These are phyloP conservation scores for Cryphonectria radicalis DNA, from an alignment of 2,329 filamentous ascomycete genomes.

Conservation along the genomic window DNA sequence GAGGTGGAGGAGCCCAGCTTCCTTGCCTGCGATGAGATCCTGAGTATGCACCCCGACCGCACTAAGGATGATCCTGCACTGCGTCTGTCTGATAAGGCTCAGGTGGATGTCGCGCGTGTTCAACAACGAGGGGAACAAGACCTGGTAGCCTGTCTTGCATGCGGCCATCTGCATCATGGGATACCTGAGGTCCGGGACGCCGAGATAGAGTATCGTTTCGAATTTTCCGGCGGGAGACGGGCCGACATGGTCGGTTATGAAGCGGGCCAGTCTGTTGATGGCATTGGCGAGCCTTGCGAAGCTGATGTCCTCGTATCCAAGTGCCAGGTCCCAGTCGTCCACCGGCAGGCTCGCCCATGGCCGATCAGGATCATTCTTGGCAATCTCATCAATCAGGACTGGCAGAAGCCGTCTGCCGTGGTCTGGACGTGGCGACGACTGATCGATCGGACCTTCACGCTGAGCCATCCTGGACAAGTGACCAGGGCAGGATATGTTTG, in stretches of 20 bases:
- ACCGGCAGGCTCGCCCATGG: constrained; percentile 32
- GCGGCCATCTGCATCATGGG: constrained; percentile 33
- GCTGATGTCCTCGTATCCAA: constrained; percentile 33
- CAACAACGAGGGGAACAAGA: constrained; percentile 32
- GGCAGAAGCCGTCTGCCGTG: constrained; percentile 30
- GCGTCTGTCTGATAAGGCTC: constrained; percentile 28
- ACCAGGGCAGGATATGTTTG: not conserved
- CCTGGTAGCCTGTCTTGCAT: constrained; percentile 32
- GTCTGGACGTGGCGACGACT: not conserved
- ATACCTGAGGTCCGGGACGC: constrained; percentile 32
- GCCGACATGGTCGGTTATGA: constrained; percentile 29
- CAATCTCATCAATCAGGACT: constrained; percentile 30
- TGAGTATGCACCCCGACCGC: constrained; percentile 26
- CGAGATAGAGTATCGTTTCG: constrained; percentile 31
- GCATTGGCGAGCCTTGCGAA: constrained; percentile 31
- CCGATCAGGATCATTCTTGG: constrained; percentile 27
- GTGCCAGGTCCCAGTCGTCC: constrained; percentile 31
- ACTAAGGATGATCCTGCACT: constrained; percentile 30
- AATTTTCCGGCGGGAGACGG: constrained; percentile 26
- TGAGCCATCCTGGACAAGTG: not conserved
- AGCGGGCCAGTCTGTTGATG: constrained; percentile 32
- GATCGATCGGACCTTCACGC: not conserved
- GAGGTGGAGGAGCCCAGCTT: not conserved
- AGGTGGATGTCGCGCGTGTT: constrained; percentile 31
- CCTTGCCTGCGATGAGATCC: constrained; percentile 27